Base-by-base conservation (phyloP, 805 yeast genomes). In the Starmera dryadoides region DNA sequence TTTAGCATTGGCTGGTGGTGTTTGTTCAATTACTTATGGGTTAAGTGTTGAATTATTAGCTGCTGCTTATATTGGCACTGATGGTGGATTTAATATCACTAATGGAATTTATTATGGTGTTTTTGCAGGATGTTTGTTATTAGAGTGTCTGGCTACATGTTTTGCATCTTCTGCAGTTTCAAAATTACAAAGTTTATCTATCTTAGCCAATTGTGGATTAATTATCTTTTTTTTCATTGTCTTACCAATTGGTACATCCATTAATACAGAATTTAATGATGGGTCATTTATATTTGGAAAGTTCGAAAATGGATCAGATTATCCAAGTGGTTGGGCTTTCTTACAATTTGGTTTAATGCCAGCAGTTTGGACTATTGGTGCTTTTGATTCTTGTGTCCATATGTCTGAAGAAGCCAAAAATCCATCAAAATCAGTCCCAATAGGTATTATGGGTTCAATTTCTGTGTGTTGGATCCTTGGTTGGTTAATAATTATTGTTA, bases 321-420 rank as follows among this genome's bases (percentile, higher is more conserved):
- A 84, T 79, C 69, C 78, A 10, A 59, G 56, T 30, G 84, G 84
- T 25, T 77, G 81, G 79, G 66, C 75, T 64, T 52, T 66, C 46
- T 53, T 71, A 39, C 63, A 77, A 48, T 60, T 58, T 38, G 64
- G 73, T 11, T 73, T 78, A 69, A 70, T 77, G 73, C 78, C 86
- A 0, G 77, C 80, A 3, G 73, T 81, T 44, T 82, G 91, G 89
- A 79, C 86, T 17, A 79, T 81, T 58, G 84, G 85, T 22, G 80
- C 84, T 0, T 80, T 79, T 56, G 88, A 81, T 55, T 73, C 83
- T 5, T 76, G 81, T 50, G 75, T 81, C 36, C 88, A 81, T 59
- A 76, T 80, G 79, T 68, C 81, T 14, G 89, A 81, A 57, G 88
- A 81, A 54, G 81, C 82, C 22, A 64, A 66, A 39, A 71, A 79